These are phyloP conservation scores for Phaeotremella skinneri DNA, from an alignment of 768 basidiomycete genomes.

Conservation along the genomic window DNA sequence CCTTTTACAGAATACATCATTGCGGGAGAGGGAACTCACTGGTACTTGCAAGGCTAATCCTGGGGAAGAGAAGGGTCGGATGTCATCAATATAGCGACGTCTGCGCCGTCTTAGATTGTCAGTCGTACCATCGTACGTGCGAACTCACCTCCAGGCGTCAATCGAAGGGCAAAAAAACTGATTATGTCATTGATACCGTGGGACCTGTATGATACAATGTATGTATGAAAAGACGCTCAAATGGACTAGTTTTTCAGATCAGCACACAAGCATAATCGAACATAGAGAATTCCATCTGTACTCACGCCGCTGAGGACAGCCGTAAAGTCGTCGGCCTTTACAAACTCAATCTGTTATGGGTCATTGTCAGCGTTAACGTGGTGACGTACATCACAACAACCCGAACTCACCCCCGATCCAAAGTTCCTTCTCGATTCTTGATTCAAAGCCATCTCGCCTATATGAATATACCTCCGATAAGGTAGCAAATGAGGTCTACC, in stretches of 20 bases:
- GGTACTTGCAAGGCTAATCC: no score
- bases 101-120: no score
- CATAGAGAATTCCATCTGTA: no score
- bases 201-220: no score
- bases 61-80: no score
- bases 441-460: constrained; percentile 22
- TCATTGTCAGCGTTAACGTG: background rate
- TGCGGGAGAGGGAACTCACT: background rate
- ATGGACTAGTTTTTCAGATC: no score
- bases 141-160: background rate
- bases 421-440: constrained; percentile 10
- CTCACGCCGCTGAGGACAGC: constrained; percentile 31
- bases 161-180: background rate
- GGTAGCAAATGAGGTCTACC: constrained; percentile 19
- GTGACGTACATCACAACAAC: background rate
- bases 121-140: no score
- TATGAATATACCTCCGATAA: constrained; percentile 31
- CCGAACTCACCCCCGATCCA: constrained; percentile 14
- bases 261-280: no score
- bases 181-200: no score
- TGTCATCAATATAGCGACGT: no score
- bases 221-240: background rate
- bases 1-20: constrained; percentile 7
- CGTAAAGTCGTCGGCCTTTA: constrained; percentile 24
- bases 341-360: constrained; percentile 19